phyloP scores from a whole-genome alignment of 257 asterid species.

The Gynochthodes officinalis region DNA sequence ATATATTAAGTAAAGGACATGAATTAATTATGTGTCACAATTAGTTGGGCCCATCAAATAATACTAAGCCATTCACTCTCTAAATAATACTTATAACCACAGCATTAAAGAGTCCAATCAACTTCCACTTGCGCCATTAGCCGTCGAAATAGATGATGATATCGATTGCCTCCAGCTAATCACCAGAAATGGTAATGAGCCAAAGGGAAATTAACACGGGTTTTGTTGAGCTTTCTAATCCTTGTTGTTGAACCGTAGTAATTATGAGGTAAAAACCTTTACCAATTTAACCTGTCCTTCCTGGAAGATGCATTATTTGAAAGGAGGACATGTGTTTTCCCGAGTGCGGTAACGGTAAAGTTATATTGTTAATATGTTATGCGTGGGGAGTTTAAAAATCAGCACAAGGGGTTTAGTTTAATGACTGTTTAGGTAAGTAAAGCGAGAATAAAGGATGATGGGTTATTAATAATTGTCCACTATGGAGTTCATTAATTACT shows the following conservation, averaged over 20 bases:
- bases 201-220: neutral
- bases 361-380: too few species aligned
- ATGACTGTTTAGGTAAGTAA: neutral
- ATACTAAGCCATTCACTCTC: too few species aligned
- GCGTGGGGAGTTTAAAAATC: neutral
- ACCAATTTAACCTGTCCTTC: neutral
- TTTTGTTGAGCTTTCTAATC: neutral
- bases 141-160: too few species aligned
- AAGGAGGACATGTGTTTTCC: neutral
- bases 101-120: too few species aligned
- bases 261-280: slow-evolving; percentile 5
- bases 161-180: too few species aligned
- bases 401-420: neutral
- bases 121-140: too few species aligned
- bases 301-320: neutral
- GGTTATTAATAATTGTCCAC: too few species aligned
- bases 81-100: too few species aligned
- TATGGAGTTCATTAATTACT: too few species aligned
- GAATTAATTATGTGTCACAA: neutral
- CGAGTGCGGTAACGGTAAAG: neutral
- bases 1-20: too few species aligned
- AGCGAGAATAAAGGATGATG: too few species aligned
- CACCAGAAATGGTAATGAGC: neutral
- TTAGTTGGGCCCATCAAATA: slow-evolving; percentile 23
- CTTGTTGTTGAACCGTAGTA: slow-evolving; percentile 12